Conservation (phyloP, 495 filamentous ascomycete species). For the Aspergillus leporis region DNA sequence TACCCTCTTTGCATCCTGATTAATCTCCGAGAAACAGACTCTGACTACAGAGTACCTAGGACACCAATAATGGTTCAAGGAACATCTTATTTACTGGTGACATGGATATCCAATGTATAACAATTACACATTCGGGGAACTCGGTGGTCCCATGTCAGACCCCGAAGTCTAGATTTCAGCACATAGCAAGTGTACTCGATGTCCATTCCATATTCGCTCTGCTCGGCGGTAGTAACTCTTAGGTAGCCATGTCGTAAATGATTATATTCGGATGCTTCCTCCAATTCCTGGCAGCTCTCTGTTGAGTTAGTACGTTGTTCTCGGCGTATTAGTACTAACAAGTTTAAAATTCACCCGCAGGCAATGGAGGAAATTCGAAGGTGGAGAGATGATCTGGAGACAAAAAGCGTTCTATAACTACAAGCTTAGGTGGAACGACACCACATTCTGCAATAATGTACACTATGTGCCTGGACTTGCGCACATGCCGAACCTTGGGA, state of each 20-base stretch:
- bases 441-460: constrained; percentile 29
- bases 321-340: constrained; percentile 34
- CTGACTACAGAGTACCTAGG: no score
- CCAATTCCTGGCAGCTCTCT: no score
- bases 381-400: constrained; percentile 32
- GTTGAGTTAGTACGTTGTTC: constrained; percentile 33
- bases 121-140: not conserved
- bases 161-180: no score
- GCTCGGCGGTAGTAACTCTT: no score
- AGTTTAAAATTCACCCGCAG: constrained; percentile 35
- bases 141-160: not conserved
- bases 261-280: no score
- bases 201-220: no score
- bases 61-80: no score
- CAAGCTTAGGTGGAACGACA: constrained; percentile 40
- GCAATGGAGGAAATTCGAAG: constrained; percentile 41
- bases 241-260: constrained; percentile 8
- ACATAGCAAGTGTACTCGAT: no score
- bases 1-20: not conserved
- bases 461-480: constrained; percentile 40
- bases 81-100: not conserved
- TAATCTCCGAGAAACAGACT: not conserved
- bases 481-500: constrained; percentile 37
- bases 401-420: constrained; percentile 37
- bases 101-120: not conserved